Evolutionary conservation across 352 stramenopile species (phyloP).

Genomic region (Pilasporangium apinafurcum): DNA sequence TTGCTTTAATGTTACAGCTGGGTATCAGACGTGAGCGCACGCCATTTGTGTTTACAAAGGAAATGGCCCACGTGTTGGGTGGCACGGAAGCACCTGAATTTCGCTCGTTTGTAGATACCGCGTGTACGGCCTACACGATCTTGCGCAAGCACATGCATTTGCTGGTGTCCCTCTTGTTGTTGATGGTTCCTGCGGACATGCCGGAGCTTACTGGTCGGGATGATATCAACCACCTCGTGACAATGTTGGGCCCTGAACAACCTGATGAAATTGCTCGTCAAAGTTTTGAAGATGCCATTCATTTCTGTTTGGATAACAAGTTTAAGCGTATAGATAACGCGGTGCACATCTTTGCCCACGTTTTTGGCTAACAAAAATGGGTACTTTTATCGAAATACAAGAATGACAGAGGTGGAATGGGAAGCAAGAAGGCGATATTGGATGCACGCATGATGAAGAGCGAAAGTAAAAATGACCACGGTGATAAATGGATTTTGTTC

Average conservation of each 20-base stretch:
- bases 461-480: no score
- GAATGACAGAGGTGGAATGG: no score
- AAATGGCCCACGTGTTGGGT: slow-evolving; percentile 84
- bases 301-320: slow-evolving; percentile 76
- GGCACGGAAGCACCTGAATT: slow-evolving; percentile 74
- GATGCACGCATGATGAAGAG: no score
- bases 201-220: slow-evolving; percentile 70
- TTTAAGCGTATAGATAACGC: slow-evolving; percentile 89
- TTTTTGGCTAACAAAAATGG: slow-evolving; percentile 42
- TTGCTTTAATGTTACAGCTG: slow-evolving; percentile 24
- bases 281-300: slow-evolving; percentile 74
- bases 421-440: no score
- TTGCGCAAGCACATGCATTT: slow-evolving; percentile 85
- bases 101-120: slow-evolving; percentile 61
- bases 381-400: no score
- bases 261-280: slow-evolving; percentile 53
- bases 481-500: no score
- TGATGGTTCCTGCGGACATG: slow-evolving; percentile 88
- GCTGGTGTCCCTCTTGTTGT: slow-evolving; percentile 70
- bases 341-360: slow-evolving; percentile 67
- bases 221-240: slow-evolving; percentile 85
- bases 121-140: slow-evolving; percentile 66
- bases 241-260: slow-evolving; percentile 62
- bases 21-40: slow-evolving; percentile 78
- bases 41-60: slow-evolving; percentile 85